phyloP scores from a whole-genome alignment of 2,329 filamentous ascomycete genomes.

The Penicillium sp. region DNA sequence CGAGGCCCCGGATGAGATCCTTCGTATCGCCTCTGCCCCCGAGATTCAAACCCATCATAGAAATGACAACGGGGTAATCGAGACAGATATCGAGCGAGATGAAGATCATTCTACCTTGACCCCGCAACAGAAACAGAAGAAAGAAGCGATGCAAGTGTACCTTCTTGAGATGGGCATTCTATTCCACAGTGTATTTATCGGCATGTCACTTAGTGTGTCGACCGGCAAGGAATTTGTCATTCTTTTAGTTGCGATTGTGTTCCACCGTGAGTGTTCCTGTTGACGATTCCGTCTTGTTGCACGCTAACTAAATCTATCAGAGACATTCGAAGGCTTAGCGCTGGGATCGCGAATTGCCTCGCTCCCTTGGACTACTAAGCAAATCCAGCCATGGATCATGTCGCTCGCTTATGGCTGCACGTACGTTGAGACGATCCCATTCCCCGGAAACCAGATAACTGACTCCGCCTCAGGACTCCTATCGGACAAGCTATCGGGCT shows the following conservation, averaged over 20 bases:
- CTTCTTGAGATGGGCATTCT: conserved; percentile 59
- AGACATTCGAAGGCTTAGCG: conserved; percentile 58
- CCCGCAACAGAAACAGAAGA: conserved; percentile 47
- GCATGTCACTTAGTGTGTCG: conserved; percentile 53
- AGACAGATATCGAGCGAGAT: conserved; percentile 18
- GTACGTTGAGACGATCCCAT: too few species aligned
- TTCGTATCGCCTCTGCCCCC: conserved; percentile 21
- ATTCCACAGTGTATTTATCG: conserved; percentile 60
- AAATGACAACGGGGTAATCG: conserved; percentile 11
- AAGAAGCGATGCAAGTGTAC: conserved; percentile 65
- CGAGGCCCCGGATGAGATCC: conserved; percentile 20
- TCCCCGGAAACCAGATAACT: too few species aligned
- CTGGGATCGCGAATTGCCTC: conserved; percentile 56
- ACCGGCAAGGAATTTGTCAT: conserved; percentile 52
- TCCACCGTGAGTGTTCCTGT: too few species aligned
- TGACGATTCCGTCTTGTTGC: too few species aligned
- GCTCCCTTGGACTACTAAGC: conserved; percentile 46
- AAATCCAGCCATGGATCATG: conserved; percentile 47
- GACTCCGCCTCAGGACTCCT: conserved; percentile 50
- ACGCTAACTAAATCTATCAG: too few species aligned
- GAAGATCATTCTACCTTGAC: conserved; percentile 19
- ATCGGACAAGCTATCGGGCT: conserved; percentile 46
- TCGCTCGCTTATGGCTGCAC: conserved; percentile 46
- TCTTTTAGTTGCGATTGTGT: conserved; percentile 55
- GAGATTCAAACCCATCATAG: conserved; percentile 13